Percentiles rank a stretch among this genome's conserved stretches.
Evolutionary conservation across 345 rosid genomes (phyloP).

Genomic region (Populus euphratica): DNA sequence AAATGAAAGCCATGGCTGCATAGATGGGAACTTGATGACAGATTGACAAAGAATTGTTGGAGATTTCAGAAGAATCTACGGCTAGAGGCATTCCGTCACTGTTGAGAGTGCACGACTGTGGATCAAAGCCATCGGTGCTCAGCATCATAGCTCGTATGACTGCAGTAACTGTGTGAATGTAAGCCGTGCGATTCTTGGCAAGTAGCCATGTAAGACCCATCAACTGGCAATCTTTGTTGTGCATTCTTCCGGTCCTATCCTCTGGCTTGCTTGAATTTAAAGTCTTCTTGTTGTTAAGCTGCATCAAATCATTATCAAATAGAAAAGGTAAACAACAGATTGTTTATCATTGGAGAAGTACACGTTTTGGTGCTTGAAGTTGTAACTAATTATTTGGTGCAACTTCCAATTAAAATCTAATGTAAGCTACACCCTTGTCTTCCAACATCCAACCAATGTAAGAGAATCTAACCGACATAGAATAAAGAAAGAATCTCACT

Average conservation of each 20-base stretch:
- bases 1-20: constrained; percentile 5
- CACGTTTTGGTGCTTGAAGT: background rate
- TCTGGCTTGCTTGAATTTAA: constrained; percentile 54
- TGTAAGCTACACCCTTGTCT: constrained; percentile 11
- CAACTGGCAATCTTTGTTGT: constrained; percentile 75
- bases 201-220: constrained; percentile 99
- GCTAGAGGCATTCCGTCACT: constrained; percentile 90
- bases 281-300: constrained; percentile 57
- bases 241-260: constrained; percentile 75
- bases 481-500: background rate
- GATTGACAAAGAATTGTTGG: constrained; percentile 34
- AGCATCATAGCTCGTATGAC: constrained; percentile 80
- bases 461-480: background rate
- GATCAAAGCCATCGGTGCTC: constrained; percentile 43
- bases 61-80: constrained; percentile 67
- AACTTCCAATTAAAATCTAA: constrained; percentile 18
- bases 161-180: constrained; percentile 70
- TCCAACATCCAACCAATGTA: constrained; percentile 4
- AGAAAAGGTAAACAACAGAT: background rate
- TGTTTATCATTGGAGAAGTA: background rate
- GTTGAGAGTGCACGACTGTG: constrained; percentile 66
- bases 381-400: constrained; percentile 23
- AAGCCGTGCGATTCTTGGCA: constrained; percentile 67
- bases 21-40: constrained; percentile 7
- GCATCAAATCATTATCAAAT: constrained; percentile 17